Base-by-base conservation (phyloP, 106 monocot species). In the Apostasia shenzhenica region DNA sequence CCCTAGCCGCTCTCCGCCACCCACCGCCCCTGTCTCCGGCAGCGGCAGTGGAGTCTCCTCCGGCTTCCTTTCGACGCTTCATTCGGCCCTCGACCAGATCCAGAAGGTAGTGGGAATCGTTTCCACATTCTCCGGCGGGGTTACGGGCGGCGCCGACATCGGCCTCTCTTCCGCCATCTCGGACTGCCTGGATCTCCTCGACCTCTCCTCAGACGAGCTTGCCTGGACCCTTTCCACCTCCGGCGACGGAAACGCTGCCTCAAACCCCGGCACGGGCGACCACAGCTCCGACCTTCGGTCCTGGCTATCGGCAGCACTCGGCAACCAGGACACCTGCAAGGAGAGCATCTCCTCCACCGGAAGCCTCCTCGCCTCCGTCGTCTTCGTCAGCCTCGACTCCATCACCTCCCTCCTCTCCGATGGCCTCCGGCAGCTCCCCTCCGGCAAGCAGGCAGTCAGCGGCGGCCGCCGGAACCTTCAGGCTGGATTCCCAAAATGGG, bases 101-200 rank as follows among this genome's bases (percentile, higher is more conserved):
- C 67, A 76, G 49, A 45, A 69, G 52, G 63, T 92, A 39, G 13
- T 77, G 55, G 82, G 78, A 14, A 37, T 80, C 55, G 48, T 94
- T 65, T 73, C 79, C 48, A 55, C 73, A 58, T 71, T 86, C 80
- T 44, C 82, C 50, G 76, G 77, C 68, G 12, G 48, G 6, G 0
- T 26, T 26, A 13, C 85, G 42, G 8, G 63, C 42, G 84, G 73
- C 51, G 80, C 78, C 45, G 87, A 85, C 77, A 80, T 75, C 69
- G 86, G 92, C 49, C 78, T 89, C 59, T 80, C 91, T 67, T 86
- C 89, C 39, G 97, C 97, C 46, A 69, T 92, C 69, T 75, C 81
- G 68, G 97, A 97, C 87, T 97, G 97, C 75, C 69, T 92, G 54
- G 97, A 97, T 75, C 81, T 97, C 68, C 95, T 97, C 60, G 88